Evolutionary conservation across 2,329 filamentous ascomycete species (phyloP).

Genomic region (Pseudogymnoascus sp.): DNA sequence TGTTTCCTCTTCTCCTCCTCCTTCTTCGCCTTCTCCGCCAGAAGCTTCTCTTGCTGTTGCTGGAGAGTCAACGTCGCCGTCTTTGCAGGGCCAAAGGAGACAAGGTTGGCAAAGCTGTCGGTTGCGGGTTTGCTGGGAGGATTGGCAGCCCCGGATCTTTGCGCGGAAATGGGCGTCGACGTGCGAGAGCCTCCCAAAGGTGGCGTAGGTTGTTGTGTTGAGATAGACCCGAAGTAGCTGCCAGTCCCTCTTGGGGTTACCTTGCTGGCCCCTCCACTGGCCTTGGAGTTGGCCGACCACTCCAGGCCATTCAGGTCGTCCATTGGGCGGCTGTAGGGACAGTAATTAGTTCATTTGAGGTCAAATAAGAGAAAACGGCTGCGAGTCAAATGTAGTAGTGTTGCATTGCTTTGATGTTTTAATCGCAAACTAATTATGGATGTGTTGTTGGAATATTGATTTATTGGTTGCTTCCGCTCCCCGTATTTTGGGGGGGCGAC

Average conservation of each 20-base stretch:
- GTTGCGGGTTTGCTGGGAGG: slow-evolving; percentile 31
- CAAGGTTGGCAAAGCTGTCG: slow-evolving; percentile 73
- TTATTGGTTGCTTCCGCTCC: slow-evolving; percentile 5
- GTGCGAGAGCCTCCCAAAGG: slow-evolving; percentile 42
- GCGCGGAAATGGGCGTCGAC: slow-evolving; percentile 45
- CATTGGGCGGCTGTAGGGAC: slow-evolving; percentile 34
- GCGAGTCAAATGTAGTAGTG: neutral
- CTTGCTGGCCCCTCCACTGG: slow-evolving; percentile 32
- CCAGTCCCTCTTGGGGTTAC: slow-evolving; percentile 36
- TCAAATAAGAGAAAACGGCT: neutral
- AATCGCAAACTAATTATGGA: slow-evolving; percentile 8
- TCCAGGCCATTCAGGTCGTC: slow-evolving; percentile 54
- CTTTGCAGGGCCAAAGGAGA: slow-evolving; percentile 50
- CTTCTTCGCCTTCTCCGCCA: slow-evolving; percentile 59
- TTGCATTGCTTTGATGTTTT: slow-evolving; percentile 4
- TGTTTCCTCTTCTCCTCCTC: slow-evolving; percentile 65
- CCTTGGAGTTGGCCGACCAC: slow-evolving; percentile 40
- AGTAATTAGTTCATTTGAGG: neutral
- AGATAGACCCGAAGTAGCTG: slow-evolving; percentile 33
- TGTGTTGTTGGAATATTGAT: slow-evolving; percentile 6
- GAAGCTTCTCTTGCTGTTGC: slow-evolving; percentile 64
- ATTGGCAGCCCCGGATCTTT: slow-evolving; percentile 35
- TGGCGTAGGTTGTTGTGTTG: slow-evolving; percentile 43
- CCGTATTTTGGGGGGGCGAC: neutral
- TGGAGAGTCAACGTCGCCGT: slow-evolving; percentile 60